Percentiles rank a stretch among this genome's conserved stretches.
Evolutionary conservation across 768 basidiomycete genomes (phyloP).

Genomic region (Podaxis carcinomalis): DNA sequence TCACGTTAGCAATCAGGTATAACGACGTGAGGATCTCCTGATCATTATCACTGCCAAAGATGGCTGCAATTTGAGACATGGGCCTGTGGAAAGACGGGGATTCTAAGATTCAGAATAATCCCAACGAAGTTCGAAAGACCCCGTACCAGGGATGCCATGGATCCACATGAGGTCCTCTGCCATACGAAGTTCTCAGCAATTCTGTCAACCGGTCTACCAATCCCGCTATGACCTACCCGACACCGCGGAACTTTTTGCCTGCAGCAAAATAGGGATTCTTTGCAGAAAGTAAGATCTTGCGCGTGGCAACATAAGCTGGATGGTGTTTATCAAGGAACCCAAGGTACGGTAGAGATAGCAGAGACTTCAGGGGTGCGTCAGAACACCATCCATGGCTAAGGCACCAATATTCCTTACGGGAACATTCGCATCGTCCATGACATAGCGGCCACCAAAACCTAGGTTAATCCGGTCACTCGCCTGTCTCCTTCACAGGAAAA

Average conservation of each 20-base stretch:
- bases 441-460: slow-evolving; percentile 68
- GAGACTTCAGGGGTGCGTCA: slow-evolving; percentile 40
- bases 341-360: slow-evolving; percentile 76
- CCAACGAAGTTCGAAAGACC: neutral
- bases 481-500: neutral
- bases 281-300: slow-evolving; percentile 53
- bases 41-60: slow-evolving; percentile 73
- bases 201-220: neutral
- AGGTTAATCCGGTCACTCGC: neutral
- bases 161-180: slow-evolving; percentile 73
- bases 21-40: slow-evolving; percentile 58
- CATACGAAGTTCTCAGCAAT: neutral
- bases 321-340: slow-evolving; percentile 64
- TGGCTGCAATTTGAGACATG: slow-evolving; percentile 74
- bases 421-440: slow-evolving; percentile 87
- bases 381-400: neutral
- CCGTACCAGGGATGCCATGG: slow-evolving; percentile 66
- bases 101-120: neutral
- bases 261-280: slow-evolving; percentile 68
- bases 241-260: slow-evolving; percentile 61
- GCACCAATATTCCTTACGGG: slow-evolving; percentile 42
- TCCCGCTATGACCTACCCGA: slow-evolving; percentile 46
- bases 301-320: slow-evolving; percentile 60
- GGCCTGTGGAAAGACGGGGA: slow-evolving; percentile 43
- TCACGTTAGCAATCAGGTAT: slow-evolving; percentile 65